These are phyloP conservation scores for Mucor ambiguus DNA, from an alignment of 371 early-diverging fungal species.

Conservation along the genomic window DNA sequence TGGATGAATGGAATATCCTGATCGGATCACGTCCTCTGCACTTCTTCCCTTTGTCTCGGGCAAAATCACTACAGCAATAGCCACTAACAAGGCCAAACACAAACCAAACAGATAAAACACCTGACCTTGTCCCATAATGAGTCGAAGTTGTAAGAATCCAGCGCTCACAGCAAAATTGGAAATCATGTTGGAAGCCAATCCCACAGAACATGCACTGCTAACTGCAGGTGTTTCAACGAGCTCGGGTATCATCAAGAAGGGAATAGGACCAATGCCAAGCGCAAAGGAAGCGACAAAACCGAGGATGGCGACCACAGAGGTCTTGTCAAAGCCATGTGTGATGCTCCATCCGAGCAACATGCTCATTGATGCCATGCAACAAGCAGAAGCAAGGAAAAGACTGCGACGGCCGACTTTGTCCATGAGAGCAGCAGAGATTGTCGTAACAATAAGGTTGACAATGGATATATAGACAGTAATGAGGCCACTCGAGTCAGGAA, in stretches of 20 bases:
- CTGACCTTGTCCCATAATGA: conserved; percentile 61
- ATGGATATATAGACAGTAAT: conserved; percentile 78
- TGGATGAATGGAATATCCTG: conserved; percentile 41
- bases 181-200: conserved; percentile 74
- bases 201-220: conserved; percentile 71
- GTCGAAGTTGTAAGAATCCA: conserved; percentile 62
- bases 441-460: conserved; percentile 76
- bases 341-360: conserved; percentile 65
- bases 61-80: conserved; percentile 59
- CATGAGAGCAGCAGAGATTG: conserved; percentile 73
- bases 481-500: conserved; percentile 61
- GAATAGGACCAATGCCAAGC: conserved; percentile 88
- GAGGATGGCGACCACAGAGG: conserved; percentile 71
- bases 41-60: conserved; percentile 85
- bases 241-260: conserved; percentile 86
- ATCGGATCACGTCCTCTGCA: conserved; percentile 51
- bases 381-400: conserved; percentile 70
- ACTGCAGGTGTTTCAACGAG: conserved; percentile 75
- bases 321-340: conserved; percentile 44
- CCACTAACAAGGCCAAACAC: conserved; percentile 41
- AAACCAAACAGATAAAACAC: conserved; percentile 78
- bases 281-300: conserved; percentile 86
- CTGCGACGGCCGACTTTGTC: conserved; percentile 84
- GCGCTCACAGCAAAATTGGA: conserved; percentile 72
- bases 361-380: conserved; percentile 61